phyloP scores from a whole-genome alignment of 208 protist species.

The Phytomonas francai region DNA sequence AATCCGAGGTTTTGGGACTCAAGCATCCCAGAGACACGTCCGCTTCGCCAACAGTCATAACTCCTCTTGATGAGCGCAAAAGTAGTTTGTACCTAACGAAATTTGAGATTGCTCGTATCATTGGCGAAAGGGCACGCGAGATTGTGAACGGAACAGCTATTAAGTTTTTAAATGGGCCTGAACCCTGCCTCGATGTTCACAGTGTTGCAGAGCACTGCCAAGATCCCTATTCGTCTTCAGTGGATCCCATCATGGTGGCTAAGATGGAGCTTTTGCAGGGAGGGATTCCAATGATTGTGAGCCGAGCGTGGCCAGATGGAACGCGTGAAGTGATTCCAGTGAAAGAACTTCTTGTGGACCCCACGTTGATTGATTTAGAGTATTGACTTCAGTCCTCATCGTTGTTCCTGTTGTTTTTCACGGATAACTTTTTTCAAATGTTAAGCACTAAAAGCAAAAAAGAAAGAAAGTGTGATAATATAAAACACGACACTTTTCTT shows the following conservation, averaged over 20 bases:
- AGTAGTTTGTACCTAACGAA: conserved; percentile 77
- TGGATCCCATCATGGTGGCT: conserved; percentile 83
- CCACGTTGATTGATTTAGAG: conserved; percentile 50
- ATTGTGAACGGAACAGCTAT: conserved; percentile 56
- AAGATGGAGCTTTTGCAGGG: conserved; percentile 76
- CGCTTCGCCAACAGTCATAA: conserved; percentile 24
- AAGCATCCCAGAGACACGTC: conserved; percentile 5
- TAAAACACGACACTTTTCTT: not conserved
- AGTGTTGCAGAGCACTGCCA: conserved; percentile 62
- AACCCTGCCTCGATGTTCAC: conserved; percentile 22
- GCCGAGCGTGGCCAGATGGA: conserved; percentile 78
- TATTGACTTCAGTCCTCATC: conserved; percentile 16
- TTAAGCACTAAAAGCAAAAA: conserved; percentile 2
- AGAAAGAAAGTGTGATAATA: not conserved
- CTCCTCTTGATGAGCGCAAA: conserved; percentile 51
- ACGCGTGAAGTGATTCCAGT: conserved; percentile 73
- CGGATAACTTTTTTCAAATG: not conserved
- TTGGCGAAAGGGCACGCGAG: conserved; percentile 76
- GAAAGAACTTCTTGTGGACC: conserved; percentile 68
- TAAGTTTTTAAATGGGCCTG: not conserved
- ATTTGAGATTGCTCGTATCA: conserved; percentile 74
- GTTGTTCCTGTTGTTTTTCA: conserved; percentile 6
- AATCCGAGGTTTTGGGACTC: not conserved
- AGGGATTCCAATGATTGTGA: conserved; percentile 73
- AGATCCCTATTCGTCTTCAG: conserved; percentile 49